Evolutionary conservation across 495 filamentous ascomycete species (phyloP), one percentile per base, ranked within the genome.

Genomic region (Neurospora sp.): DNA sequence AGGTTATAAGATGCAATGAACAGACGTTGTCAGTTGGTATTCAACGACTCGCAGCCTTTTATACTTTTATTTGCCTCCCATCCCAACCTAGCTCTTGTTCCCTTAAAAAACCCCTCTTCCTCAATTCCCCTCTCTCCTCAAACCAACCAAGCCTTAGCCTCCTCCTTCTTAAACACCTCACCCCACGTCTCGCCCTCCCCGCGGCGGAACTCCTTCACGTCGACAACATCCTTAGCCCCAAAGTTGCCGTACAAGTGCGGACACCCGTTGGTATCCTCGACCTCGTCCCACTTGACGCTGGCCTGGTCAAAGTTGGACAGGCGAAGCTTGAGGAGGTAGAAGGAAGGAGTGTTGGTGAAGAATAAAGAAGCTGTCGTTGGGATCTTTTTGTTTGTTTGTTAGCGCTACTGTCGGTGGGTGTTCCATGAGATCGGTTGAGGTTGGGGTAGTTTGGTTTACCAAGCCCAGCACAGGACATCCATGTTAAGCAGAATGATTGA

Each of bases 181-280:
- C 71, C 70, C 84, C 84, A 86, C 18, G 41, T 74, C 82, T 82
- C 70, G 10, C 76, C 79, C 22, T 79, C 79, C 40, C 41, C 69
- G 6, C 82, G 75, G 2, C 73, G 22, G 69, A 85, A 84, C 38
- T 74, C 73, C 71, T 74, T 77, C 2, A 77, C 70, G 1, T 65
- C 72, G 2, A 80, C 79, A 20, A 85, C 80, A 38, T 86, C 84
- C 3, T 75, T 74, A 16, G 71, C 78, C 18, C 84, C 84, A 74
- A 86, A 86, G 68, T 83, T 85, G 42, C 83, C 83, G 71, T 86
- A 84, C 61, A 86, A 72, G 42, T 86, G 84, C 59, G 84, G 83
- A 35, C 83, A 86, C 27, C 83, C 84, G 39, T 78, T 75, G 6
- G 78, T 74, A 12, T 73, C 78, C 35, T 72, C 72, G 2, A 72